Conservation (phyloP, 331 rosid genomes). For the Quercus phellos region DNA sequence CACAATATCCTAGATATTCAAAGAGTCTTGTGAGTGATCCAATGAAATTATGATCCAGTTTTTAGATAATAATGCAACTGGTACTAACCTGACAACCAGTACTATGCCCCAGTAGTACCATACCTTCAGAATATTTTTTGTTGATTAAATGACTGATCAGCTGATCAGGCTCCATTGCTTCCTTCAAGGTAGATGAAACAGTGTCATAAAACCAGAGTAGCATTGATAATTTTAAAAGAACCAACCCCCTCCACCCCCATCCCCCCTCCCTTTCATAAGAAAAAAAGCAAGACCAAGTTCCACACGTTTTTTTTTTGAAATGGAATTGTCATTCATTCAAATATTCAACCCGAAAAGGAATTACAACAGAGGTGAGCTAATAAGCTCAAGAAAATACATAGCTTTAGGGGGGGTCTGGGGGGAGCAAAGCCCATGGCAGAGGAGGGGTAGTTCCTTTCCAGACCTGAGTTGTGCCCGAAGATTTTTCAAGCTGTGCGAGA, state of each 20-base stretch:
- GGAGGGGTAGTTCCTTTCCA: too few relatives aligned
- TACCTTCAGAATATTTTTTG: constrained; percentile 99
- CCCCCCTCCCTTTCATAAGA: background rate
- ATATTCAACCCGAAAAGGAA: too few relatives aligned
- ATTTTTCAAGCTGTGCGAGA: too few relatives aligned
- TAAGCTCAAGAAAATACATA: too few relatives aligned
- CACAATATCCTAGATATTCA: constrained; percentile 74
- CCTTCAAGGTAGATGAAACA: constrained; percentile 47
- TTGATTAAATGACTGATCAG: constrained; percentile 78
- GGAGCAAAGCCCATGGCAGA: too few relatives aligned
- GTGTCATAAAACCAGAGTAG: background rate
- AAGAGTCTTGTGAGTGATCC: constrained; percentile 10
- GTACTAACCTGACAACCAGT: constrained; percentile 93
- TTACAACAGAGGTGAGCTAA: too few relatives aligned
- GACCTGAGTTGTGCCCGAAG: too few relatives aligned
- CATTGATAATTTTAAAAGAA: background rate
- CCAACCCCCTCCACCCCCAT: background rate
- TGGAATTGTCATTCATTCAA: too few relatives aligned
- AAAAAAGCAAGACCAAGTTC: background rate
- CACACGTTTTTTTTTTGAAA: background rate
- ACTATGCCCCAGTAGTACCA: constrained; percentile 93
- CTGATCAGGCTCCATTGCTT: constrained; percentile 87
- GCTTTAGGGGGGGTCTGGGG: too few relatives aligned
- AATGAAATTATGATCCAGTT: constrained; percentile 10
- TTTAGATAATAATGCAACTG: constrained; percentile 25